Percentiles rank a stretch among this genome's conserved stretches.
Evolutionary conservation across 371 early-diverging fungal species (phyloP).

Genomic region (Amoeboaphelidium protococcarum): DNA sequence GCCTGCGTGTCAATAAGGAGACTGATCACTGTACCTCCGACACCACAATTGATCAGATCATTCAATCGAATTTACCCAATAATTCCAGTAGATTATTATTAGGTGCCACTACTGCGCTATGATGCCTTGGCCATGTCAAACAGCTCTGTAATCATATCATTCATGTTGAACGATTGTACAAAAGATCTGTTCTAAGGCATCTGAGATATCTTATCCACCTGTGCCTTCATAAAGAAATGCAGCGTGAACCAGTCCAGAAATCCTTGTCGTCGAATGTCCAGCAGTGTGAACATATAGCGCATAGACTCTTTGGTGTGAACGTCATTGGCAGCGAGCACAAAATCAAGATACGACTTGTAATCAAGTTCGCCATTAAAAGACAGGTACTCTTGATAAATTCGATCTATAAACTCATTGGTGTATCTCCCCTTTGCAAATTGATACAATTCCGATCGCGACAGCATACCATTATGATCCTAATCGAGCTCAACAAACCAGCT

Average conservation of each 20-base stretch:
- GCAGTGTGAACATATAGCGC: conserved; percentile 12
- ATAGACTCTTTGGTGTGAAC: conserved; percentile 14
- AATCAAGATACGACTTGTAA: conserved; percentile 17
- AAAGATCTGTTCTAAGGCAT: no score
- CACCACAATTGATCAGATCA: conserved; percentile 15
- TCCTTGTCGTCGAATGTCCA: conserved; percentile 15
- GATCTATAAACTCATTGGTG: not conserved
- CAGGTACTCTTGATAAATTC: not conserved
- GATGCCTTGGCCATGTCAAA: conserved; percentile 22
- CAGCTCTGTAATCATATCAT: conserved; percentile 13
- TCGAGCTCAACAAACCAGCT: not conserved
- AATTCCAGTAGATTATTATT: no score
- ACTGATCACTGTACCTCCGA: conserved; percentile 17
- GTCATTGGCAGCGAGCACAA: conserved; percentile 20
- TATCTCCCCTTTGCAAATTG: not conserved
- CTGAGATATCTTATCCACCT: conserved; percentile 4
- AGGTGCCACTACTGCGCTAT: conserved; percentile 6
- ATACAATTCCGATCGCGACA: not conserved
- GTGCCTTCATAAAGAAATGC: not conserved
- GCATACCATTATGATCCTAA: not conserved
- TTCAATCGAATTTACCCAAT: no score
- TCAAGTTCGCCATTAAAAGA: conserved; percentile 4
- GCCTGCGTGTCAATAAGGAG: conserved; percentile 5
- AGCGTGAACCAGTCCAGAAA: conserved; percentile 11
- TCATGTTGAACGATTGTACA: not conserved